A percentile compares a stretch with the other conserved stretches of the same genome.
Evolutionary conservation across 305 asterid species (phyloP).

Genomic region (Fraxinus albicans): DNA sequence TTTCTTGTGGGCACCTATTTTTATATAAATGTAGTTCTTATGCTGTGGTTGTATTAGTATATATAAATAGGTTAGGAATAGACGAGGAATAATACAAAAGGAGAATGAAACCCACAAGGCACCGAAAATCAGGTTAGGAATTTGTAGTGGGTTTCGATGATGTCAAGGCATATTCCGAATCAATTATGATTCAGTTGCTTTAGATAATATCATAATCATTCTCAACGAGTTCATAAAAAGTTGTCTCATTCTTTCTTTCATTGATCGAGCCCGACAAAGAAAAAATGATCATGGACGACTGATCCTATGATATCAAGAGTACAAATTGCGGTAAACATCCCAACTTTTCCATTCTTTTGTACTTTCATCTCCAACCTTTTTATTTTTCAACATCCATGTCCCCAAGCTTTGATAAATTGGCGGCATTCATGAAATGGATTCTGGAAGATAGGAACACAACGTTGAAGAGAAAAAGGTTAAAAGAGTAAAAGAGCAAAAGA

Average conservation of each 20-base stretch:
- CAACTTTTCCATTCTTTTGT: background rate
- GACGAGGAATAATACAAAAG: background rate
- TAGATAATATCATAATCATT: background rate
- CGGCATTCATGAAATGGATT: background rate
- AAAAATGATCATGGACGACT: background rate
- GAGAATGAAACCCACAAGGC: background rate
- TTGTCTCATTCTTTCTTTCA: no score
- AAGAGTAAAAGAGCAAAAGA: background rate
- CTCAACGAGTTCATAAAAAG: background rate
- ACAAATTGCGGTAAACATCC: background rate
- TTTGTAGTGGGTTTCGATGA: background rate
- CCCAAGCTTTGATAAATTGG: background rate
- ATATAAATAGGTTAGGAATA: background rate
- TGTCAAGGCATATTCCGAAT: background rate
- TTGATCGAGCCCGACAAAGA: background rate
- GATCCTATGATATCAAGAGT: background rate
- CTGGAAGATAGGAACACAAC: background rate
- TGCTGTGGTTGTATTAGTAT: background rate
- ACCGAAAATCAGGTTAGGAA: background rate
- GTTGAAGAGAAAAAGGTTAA: background rate
- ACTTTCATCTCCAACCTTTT: background rate
- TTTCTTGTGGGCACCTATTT: background rate
- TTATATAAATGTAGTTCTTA: background rate
- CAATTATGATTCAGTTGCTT: background rate
- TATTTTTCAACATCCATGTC: background rate